Evolutionary conservation across 768 basidiomycete species (phyloP).

Genomic region (Termitomyces sp.): DNA sequence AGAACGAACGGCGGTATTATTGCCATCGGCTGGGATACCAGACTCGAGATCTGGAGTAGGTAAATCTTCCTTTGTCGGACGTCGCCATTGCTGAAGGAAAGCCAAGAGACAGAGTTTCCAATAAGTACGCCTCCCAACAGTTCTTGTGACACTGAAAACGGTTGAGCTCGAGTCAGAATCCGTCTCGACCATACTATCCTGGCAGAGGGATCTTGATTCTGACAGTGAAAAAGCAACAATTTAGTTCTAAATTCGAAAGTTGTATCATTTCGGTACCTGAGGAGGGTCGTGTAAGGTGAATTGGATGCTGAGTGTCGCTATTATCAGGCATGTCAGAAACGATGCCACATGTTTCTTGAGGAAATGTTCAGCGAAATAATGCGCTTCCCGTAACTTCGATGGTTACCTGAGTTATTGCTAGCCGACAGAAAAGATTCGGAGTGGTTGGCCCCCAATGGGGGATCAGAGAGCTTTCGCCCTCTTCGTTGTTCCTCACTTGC

Average conservation of each 20-base stretch:
- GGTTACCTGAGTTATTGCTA: too few species aligned
- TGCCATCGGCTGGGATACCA: neutral
- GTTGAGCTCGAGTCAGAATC: neutral
- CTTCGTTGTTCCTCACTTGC: too few species aligned
- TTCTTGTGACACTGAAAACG: neutral
- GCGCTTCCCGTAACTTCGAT: too few species aligned
- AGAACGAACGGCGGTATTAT: neutral
- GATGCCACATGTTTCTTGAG: neutral
- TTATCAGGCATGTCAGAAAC: neutral
- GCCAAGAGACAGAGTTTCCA: neutral
- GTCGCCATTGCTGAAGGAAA: neutral
- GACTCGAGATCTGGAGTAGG: neutral
- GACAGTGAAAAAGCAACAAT: neutral
- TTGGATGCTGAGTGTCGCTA: neutral
- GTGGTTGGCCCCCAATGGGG: too few species aligned
- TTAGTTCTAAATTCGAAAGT: neutral
- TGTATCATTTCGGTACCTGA: neutral
- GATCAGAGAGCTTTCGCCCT: too few species aligned
- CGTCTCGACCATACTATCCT: neutral
- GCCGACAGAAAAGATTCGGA: too few species aligned
- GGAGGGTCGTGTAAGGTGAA: too few species aligned
- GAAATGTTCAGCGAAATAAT: neutral
- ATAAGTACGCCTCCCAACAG: neutral
- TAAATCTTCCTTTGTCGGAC: neutral
- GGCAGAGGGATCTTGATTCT: neutral